Evolutionary conservation across 2,329 filamentous ascomycete genomes (phyloP), one percentile per base, ranked within the genome.

Genomic region (Xylariaceae sp.): DNA sequence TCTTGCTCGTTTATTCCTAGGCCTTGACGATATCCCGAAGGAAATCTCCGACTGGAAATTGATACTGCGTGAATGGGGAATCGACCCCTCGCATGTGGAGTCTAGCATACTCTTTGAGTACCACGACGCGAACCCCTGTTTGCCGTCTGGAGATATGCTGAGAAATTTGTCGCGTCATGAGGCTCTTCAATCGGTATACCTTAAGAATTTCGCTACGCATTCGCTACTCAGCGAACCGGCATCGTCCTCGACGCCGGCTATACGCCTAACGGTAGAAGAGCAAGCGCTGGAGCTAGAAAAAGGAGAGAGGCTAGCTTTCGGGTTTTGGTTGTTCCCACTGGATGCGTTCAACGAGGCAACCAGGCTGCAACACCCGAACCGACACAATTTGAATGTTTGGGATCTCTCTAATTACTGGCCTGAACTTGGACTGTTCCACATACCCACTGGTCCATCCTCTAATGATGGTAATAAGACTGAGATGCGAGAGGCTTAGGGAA

Each of bases 271-370:
- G 21, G 27, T 29, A 16, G 42, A 46, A 18, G 23, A 16, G 15
- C 18, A 33, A 9, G 27, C 13, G 3, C 10, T 21, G 27, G 30
- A 35, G 3, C 10, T 21, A 21, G 30, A 35, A 2, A 26, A 10
- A 4, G 32, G 3, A 20, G 20, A 45, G 5, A 11, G 15, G 36
- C 26, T 20, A 3, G 49, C 49, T 27, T 33, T 45, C 10, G 42
- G 42, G 15, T 52, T 52, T 27, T 52, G 42, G 49, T 15, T 52
- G 27, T 52, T 52, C 21, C 35, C 42, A 6, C 16, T 40, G 6
- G 16, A 26, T 7, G 41, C 49, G 13, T 52, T 52, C 8, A 15
- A 24, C 27, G 3, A 33, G 11, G 5, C 8, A 18, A 43, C 11
- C 15, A 41, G 8, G 4, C 6, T 11, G 18, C 9, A 6, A 4